Base-by-base conservation (phyloP, 108 stramenopile genomes). In the Stephanodiscus triporus region DNA sequence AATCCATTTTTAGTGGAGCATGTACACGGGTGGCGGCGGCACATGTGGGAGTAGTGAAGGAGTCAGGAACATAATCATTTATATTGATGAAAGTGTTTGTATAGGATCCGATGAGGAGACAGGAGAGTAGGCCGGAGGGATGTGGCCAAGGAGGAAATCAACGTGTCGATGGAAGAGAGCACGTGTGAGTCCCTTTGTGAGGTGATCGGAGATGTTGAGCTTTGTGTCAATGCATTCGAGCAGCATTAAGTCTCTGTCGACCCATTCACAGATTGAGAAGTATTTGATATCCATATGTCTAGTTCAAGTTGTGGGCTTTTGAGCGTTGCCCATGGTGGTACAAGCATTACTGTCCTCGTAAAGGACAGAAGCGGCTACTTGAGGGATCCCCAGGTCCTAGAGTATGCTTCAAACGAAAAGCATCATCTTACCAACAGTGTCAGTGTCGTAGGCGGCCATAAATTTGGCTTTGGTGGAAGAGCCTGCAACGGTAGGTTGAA, bases 371-470 rank as follows among this genome's bases (percentile, higher is more conserved):
- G 32, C 32, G 2, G 32, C 32, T 42, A 16, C 32, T 78, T 77
- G 80, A 0, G 72, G 68, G 45, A 73, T 68, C 20, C 64, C 75
- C 22, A 84, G 69, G 16, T 84, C 83, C 20, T 36, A 75, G 2
- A 79, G 7, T 9, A 84, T 80, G 9, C 59, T 66, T 9, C 59
- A 42, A 8, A 84, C 20, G 40, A 67, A 80, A 17, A 84, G 66
- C 9, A 63, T 62, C 47, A 63, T 40, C 56, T 76, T 76, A 1
- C 75, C 83, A n/a, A n/a, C n/a, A n/a, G n/a, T n/a, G n/a, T n/a
- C n/a, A 6, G 70, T 63, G 45, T 80, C 78, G 50, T 27, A 24
- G 17, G 68, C 59, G 19, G n/a, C 61, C 29, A 54, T 50, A 14
- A 73, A 70, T 42, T 77, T 66, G 34, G 71, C 63, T 62, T 82